These are phyloP conservation scores for Triangularia verruculosa DNA, from an alignment of 2,329 filamentous ascomycete species.

Conservation along the genomic window DNA sequence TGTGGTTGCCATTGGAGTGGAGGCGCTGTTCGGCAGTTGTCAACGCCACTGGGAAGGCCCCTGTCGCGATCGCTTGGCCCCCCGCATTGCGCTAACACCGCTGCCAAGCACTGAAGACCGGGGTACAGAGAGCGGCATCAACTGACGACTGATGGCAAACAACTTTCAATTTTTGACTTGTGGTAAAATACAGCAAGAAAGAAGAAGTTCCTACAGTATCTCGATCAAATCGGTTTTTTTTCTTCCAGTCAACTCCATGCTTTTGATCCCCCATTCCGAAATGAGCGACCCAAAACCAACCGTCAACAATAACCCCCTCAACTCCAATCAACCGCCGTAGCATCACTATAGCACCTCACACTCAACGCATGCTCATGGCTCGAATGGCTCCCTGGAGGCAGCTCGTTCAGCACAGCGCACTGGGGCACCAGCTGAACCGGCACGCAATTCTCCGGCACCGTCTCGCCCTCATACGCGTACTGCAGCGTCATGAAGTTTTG, in stretches of 20 bases:
- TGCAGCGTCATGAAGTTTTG: slow-evolving; percentile 39
- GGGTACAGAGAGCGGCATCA: background rate
- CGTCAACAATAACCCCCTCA: background rate
- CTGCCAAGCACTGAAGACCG: background rate
- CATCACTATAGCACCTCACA: slow-evolving; percentile 42
- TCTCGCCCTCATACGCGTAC: slow-evolving; percentile 32
- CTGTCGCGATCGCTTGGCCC: background rate
- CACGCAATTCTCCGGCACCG: slow-evolving; percentile 41
- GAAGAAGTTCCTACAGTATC: background rate
- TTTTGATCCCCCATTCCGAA: background rate
- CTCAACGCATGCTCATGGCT: slow-evolving; percentile 40
- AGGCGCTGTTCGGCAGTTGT: background rate
- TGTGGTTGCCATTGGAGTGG: background rate
- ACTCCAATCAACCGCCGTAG: background rate
- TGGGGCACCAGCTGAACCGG: slow-evolving; percentile 43
- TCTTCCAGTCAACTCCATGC: background rate
- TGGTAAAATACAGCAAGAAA: no score
- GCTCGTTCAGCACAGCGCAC: slow-evolving; percentile 38
- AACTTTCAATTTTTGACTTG: no score
- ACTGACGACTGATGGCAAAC: background rate
- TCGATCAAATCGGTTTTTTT: background rate
- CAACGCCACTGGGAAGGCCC: background rate
- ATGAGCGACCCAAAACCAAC: background rate
- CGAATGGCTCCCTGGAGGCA: slow-evolving; percentile 36
- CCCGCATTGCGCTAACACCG: background rate